Conservation (phyloP, 2,329 filamentous ascomycete genomes). For the Lachnum nothofagi region DNA sequence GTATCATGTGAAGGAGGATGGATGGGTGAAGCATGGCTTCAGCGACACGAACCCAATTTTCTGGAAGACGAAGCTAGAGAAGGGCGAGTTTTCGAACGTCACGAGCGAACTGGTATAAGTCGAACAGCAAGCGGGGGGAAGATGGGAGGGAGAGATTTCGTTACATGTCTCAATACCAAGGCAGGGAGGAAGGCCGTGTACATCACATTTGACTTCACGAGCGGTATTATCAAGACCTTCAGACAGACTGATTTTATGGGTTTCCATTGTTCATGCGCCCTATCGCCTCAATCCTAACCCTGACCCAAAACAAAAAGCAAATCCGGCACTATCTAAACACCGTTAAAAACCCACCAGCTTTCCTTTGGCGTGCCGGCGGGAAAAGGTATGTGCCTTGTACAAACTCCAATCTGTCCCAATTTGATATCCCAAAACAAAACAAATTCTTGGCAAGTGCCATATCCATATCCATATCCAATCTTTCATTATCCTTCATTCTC, state of each 20-base stretch:
- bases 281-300: neutral
- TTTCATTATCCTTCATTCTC: no score
- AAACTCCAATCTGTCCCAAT: no score
- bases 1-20: slow-evolving; percentile 98
- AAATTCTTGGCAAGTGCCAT: no score
- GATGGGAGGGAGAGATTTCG: slow-evolving; percentile 16
- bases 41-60: slow-evolving; percentile 98
- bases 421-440: no score
- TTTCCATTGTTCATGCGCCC: neutral
- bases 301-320: neutral
- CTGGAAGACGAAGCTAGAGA: slow-evolving; percentile 98
- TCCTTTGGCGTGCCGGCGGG: no score
- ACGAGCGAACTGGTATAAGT: slow-evolving; percentile 32
- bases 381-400: no score
- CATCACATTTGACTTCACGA: slow-evolving; percentile 26
- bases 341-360: neutral
- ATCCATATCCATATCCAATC: no score
- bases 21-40: slow-evolving; percentile 99
- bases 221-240: slow-evolving; percentile 14
- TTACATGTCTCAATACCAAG: slow-evolving; percentile 31
- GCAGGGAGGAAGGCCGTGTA: slow-evolving; percentile 28
- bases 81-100: slow-evolving; percentile 77
- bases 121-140: slow-evolving; percentile 3
- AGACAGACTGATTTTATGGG: neutral
- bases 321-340: neutral